phyloP scores from a whole-genome alignment of 2,329 filamentous ascomycete genomes.

The Herpotrichia juniperi region DNA sequence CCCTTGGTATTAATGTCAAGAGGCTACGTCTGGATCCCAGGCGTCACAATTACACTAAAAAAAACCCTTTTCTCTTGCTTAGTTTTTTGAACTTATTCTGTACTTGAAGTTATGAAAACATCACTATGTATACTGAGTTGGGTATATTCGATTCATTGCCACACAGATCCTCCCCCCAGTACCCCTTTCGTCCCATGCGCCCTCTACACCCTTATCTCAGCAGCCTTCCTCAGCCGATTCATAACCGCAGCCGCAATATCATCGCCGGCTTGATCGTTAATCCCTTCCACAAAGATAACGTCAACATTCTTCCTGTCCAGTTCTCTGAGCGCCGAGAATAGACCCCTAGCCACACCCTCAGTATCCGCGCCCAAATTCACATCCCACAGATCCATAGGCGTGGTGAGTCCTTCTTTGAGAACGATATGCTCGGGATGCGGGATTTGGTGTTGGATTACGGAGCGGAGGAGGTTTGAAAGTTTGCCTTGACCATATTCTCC shows the following conservation, averaged over 20 bases:
- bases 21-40: no score
- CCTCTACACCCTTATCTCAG: no score
- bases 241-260: constrained; percentile 77
- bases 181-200: no score
- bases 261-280: constrained; percentile 69
- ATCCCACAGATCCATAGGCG: constrained; percentile 60
- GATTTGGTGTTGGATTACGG: constrained; percentile 40
- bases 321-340: constrained; percentile 87
- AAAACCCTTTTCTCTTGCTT: no score
- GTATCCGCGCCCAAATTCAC: constrained; percentile 74
- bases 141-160: no score
- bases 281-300: constrained; percentile 89
- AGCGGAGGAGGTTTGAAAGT: constrained; percentile 42
- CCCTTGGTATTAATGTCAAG: no score
- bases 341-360: constrained; percentile 77
- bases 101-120: no score
- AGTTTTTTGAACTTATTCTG: no score
- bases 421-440: constrained; percentile 32
- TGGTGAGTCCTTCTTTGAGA: constrained; percentile 7
- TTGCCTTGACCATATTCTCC: background rate
- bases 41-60: no score
- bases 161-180: no score
- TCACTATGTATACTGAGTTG: no score
- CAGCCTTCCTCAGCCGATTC: constrained; percentile 58
- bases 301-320: constrained; percentile 81